Evolutionary conservation across 2,329 filamentous ascomycete species (phyloP), one percentile per base, ranked within the genome.

Genomic region (Zymoseptoria ardabiliae): DNA sequence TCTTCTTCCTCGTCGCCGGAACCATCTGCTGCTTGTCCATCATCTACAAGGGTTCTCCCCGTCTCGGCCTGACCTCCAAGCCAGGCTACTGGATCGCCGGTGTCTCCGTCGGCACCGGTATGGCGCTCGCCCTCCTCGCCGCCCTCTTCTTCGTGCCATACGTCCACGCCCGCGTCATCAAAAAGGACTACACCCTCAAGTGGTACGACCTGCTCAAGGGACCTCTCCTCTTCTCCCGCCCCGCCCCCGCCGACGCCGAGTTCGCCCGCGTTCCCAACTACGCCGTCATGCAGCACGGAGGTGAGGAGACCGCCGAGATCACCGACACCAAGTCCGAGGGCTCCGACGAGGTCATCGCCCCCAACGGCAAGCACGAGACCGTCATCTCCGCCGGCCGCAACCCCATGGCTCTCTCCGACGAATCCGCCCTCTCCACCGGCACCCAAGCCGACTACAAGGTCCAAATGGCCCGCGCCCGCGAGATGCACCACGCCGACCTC

Each of bases 271-370:
- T 92, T 10, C 89, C 88, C 71, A 81, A 92, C 78, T 93, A 92
- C 70, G 86, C 87, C 52, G 88, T 92, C 49, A 76, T 92, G 23
- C 88, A 92, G 72, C 78, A 90, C 2, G 81, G 83, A 0, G 74
- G 82, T 0, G 81, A 83, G 1, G 76, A 79, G 2, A 69, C 77
- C 3, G 59, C 56, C 45, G 65, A 68, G 51, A 69, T 68, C 53
- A 66, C 65, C 54, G 73, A 74, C 23, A 68, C 74, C 57, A 45
- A 45, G 17, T 45, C 35, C 35, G 70, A 73, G 56, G 73, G 73
- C 11, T 65, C 74, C 53, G 67, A 71, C 60, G 78, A 82, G 71
- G 80, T 79, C 70, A 72, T 35, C 48, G 51, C 55, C n/a, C 19
- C 56, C 20, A 66, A 71, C 49, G 76, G 77, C 64, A 75, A 74